Conservation (phyloP, 441 rosid genomes). For the Hypseocharis bilobata region DNA sequence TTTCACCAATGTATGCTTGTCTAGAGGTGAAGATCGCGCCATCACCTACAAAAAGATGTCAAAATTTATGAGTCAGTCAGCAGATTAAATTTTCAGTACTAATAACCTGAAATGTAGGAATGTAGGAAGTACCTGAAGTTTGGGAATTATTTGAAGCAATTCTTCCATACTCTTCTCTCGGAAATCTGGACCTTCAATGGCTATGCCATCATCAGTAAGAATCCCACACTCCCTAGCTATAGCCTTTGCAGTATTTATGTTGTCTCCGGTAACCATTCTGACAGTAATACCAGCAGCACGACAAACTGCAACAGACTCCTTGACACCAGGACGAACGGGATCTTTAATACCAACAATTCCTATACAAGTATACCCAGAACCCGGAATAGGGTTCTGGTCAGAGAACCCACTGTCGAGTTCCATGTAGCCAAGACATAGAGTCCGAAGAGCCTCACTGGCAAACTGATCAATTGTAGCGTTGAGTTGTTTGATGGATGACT, state of each 20-base stretch:
- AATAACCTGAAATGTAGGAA: not conserved
- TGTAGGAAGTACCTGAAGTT: not conserved
- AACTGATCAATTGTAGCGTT: not conserved
- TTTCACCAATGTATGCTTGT: not conserved
- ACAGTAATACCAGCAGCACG: not conserved
- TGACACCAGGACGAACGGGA: conserved; percentile 1
- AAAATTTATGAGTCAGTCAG: not conserved
- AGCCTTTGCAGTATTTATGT: conserved; percentile 1
- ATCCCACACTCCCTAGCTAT: conserved; percentile 3
- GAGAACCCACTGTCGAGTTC: not conserved
- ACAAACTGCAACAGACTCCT: conserved; percentile 1
- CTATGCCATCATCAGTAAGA: not conserved
- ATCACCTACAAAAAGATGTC: not conserved
- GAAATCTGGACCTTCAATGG: conserved; percentile 3
- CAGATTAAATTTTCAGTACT: not conserved
- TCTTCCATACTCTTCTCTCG: not conserved
- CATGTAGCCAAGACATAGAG: not conserved
- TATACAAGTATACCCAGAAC: not conserved
- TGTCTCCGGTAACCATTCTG: not conserved
- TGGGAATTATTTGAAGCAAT: not conserved
- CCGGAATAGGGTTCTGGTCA: not conserved
- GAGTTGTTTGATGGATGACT: not conserved
- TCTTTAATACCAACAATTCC: conserved; percentile 1
- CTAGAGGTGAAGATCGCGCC: not conserved
- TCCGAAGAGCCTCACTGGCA: not conserved